These are phyloP conservation scores for Endocalyx cinctus DNA, from an alignment of 2,329 filamentous ascomycete species.

Conservation along the genomic window DNA sequence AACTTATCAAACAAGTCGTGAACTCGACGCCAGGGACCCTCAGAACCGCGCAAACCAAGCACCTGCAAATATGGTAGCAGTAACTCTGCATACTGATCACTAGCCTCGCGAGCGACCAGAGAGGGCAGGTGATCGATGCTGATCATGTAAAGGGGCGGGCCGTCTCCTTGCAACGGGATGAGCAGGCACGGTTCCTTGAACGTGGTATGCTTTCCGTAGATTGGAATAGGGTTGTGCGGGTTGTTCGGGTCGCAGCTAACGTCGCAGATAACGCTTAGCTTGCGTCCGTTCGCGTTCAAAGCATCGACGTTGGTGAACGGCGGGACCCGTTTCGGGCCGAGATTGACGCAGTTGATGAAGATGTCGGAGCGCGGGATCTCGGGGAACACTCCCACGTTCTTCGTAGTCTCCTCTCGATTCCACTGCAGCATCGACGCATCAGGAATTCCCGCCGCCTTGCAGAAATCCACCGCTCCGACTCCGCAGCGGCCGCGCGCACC, in stretches of 20 bases:
- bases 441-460: slow-evolving; percentile 67
- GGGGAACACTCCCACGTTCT: slow-evolving; percentile 70
- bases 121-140: slow-evolving; percentile 82
- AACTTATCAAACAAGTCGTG: too few species aligned
- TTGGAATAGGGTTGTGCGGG: slow-evolving; percentile 66
- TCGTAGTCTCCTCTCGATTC: slow-evolving; percentile 76
- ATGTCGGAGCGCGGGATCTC: slow-evolving; percentile 74
- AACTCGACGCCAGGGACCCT: too few species aligned
- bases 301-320: slow-evolving; percentile 73
- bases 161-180: too few species aligned
- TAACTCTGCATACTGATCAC: slow-evolving; percentile 76
- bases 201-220: slow-evolving; percentile 81
- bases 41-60: too few species aligned
- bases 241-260: slow-evolving; percentile 73
- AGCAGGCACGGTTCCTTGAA: slow-evolving; percentile 84
- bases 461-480: slow-evolving; percentile 76
- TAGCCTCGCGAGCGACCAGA: slow-evolving; percentile 79
- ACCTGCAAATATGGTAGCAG: slow-evolving; percentile 68
- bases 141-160: slow-evolving; percentile 70
- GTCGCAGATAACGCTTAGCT: slow-evolving; percentile 76
- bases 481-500: slow-evolving; percentile 83
- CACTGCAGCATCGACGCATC: slow-evolving; percentile 61
- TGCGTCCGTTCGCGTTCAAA: slow-evolving; percentile 63
- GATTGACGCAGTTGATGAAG: slow-evolving; percentile 75
- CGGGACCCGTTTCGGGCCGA: slow-evolving; percentile 61